Percentiles rank a stretch among this genome's conserved stretches.
phyloP scores from a whole-genome alignment of 2,329 filamentous ascomycete species.

The Trichophyton verrucosum region DNA sequence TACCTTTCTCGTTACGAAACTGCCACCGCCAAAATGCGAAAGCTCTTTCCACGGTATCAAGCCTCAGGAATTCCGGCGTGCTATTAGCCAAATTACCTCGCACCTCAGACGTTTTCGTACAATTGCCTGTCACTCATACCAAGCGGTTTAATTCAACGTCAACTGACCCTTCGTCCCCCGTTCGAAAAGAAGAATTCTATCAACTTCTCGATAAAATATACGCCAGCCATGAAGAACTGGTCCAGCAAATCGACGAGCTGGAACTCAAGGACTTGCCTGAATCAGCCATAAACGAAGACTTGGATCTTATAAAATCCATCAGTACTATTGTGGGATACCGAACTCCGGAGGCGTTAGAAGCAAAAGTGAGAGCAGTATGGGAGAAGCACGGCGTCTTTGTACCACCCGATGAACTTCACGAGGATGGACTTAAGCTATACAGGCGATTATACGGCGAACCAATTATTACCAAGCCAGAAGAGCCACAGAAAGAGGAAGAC shows the following conservation, averaged over 20 bases:
- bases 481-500: constrained; percentile 21
- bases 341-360: constrained; percentile 23
- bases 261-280: constrained; percentile 20
- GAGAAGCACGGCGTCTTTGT: constrained; percentile 65
- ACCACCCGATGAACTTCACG: constrained; percentile 56
- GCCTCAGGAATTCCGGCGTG: background rate
- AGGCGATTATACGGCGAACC: constrained; percentile 70
- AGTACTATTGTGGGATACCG: constrained; percentile 21
- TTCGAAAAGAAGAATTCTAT: constrained; percentile 24
- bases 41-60: constrained; percentile 12
- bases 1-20: constrained; percentile 6
- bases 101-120: background rate
- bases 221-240: constrained; percentile 24
- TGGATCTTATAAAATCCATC: constrained; percentile 21
- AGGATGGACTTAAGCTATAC: constrained; percentile 62
- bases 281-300: constrained; percentile 16
- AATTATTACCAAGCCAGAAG: constrained; percentile 10
- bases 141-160: constrained; percentile 7
- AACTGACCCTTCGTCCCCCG: background rate
- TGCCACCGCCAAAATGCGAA: constrained; percentile 12
- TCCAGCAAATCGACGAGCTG: constrained; percentile 25
- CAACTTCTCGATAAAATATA: constrained; percentile 28
- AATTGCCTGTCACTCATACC: background rate
- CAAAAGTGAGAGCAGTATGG: constrained; percentile 53
- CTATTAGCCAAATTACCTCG: constrained; percentile 6